Conservation (phyloP, 139 green algal genomes). For the Pseudopediastrum boryanum region DNA sequence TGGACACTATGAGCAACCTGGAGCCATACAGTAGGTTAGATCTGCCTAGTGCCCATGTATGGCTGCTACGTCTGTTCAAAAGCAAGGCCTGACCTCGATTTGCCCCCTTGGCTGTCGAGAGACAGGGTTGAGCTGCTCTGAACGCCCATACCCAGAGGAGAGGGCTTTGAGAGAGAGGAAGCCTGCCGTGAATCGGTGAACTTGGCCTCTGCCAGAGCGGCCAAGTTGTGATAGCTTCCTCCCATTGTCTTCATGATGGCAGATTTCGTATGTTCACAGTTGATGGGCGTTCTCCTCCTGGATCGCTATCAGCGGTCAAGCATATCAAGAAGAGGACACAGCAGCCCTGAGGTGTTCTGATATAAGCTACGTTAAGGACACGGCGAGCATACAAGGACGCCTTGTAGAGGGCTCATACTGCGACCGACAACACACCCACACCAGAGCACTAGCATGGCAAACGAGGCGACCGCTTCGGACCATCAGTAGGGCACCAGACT, state of each 20-base stretch:
- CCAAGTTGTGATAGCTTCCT: slow-evolving; percentile 50
- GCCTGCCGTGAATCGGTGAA: slow-evolving; percentile 32
- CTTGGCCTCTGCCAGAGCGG: slow-evolving; percentile 39
- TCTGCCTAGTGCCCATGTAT: background rate
- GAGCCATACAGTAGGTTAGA: background rate
- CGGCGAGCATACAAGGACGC: too few species aligned
- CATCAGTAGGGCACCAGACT: too few species aligned
- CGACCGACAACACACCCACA: too few species aligned
- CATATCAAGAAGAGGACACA: too few species aligned
- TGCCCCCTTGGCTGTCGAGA: slow-evolving; percentile 22
- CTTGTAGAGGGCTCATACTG: too few species aligned
- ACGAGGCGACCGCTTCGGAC: too few species aligned
- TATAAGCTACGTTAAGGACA: too few species aligned
- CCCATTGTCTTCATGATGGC: slow-evolving; percentile 42
- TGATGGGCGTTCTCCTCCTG: too few species aligned
- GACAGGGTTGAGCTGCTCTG: slow-evolving; percentile 31
- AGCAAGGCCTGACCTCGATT: background rate
- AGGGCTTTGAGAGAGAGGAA: background rate
- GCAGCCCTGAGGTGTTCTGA: too few species aligned
- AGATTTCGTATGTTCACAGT: too few species aligned
- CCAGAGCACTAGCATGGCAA: too few species aligned
- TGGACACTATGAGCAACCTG: slow-evolving; percentile 92
- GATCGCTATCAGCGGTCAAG: too few species aligned
- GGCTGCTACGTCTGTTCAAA: background rate
- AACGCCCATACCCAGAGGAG: background rate